Base-by-base conservation (phyloP, 176 grass and related monocot genomes). In the Carex cristatella region DNA sequence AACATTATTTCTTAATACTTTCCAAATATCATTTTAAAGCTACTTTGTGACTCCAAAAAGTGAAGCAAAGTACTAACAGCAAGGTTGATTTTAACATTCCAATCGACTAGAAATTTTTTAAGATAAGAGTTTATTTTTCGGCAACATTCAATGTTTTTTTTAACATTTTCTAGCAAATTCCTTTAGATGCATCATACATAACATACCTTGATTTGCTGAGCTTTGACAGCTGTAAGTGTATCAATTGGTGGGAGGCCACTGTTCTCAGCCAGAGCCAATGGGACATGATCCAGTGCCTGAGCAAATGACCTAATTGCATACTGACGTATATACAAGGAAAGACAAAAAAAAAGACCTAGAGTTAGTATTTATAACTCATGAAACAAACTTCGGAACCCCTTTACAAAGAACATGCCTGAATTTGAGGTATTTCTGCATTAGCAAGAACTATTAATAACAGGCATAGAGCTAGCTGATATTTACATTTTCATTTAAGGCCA, bases 291-390 rank as follows among this genome's bases (percentile, higher is more conserved):
- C 76, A 98, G 83, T 54, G 89, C 93, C 79, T 93, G 91, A 90
- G 91, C 96, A 75, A 99, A 99, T 11, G 90, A 91, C 86, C 93
- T 98, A 84, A 98, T 90, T 83, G 93, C 93, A 89, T 98, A 98
- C 93, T 98, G 83, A 75, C 30, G 87, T 44, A 71, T 78, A 72
- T 3, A 92, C 15, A 77, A 54, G 84, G 58, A 86, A 44, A 80
- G 9, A 76, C 10, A 70, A 2, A 85, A 68, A 58, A 49, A 74
- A 0, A 51, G 44, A 6, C 4, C 48, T 7, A 12, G 28, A 76
- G 72, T 49, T 51, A 5, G 15, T 16, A 80, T 69, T 84, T 46
- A 59, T 10, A 51, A 46, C 44, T 42, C 19, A 33, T 78, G 5
- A 54, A 82, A 69, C 12, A 27, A 68, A 38, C 7, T n/a, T n/a